A percentile compares a stretch with the other conserved stretches of the same genome.
Conservation (phyloP, 345 rosid genomes). For the Carallia pectinifolia region DNA sequence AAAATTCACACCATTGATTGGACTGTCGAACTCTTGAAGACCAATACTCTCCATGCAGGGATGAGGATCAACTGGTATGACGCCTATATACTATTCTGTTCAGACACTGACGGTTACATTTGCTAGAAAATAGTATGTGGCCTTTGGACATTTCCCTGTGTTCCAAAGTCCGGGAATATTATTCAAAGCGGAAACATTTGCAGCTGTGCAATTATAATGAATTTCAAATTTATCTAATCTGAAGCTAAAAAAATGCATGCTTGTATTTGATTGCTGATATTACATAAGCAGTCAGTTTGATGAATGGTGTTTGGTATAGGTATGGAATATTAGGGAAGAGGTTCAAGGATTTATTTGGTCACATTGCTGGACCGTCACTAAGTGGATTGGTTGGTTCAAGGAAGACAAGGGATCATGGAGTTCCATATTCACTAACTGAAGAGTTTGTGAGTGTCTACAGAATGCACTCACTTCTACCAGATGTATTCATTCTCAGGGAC, state of each 20-base stretch:
- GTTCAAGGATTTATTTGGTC: slow-evolving; percentile 59
- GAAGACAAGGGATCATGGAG: slow-evolving; percentile 52
- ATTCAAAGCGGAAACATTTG: neutral
- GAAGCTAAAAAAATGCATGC: no score
- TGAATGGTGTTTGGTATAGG: slow-evolving; percentile 17
- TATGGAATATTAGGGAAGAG: slow-evolving; percentile 59
- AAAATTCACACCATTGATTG: slow-evolving; percentile 70
- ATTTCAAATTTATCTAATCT: neutral
- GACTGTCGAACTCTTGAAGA: slow-evolving; percentile 67
- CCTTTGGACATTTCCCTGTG: neutral
- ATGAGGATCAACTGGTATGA: slow-evolving; percentile 58
- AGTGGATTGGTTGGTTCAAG: slow-evolving; percentile 52
- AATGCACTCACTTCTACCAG: slow-evolving; percentile 61
- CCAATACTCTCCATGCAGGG: slow-evolving; percentile 48
- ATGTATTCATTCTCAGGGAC: slow-evolving; percentile 38
- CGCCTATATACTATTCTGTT: neutral
- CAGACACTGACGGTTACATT: neutral
- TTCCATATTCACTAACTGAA: slow-evolving; percentile 62
- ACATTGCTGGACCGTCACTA: slow-evolving; percentile 37
- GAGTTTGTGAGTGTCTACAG: slow-evolving; percentile 60
- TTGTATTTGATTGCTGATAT: no score
- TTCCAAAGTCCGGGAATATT: neutral
- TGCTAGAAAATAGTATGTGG: neutral
- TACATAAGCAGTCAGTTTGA: no score
- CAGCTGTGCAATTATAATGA: no score